These are phyloP conservation scores for Hirsutella thompsonii DNA, from an alignment of 2,329 filamentous ascomycete species.

Conservation along the genomic window DNA sequence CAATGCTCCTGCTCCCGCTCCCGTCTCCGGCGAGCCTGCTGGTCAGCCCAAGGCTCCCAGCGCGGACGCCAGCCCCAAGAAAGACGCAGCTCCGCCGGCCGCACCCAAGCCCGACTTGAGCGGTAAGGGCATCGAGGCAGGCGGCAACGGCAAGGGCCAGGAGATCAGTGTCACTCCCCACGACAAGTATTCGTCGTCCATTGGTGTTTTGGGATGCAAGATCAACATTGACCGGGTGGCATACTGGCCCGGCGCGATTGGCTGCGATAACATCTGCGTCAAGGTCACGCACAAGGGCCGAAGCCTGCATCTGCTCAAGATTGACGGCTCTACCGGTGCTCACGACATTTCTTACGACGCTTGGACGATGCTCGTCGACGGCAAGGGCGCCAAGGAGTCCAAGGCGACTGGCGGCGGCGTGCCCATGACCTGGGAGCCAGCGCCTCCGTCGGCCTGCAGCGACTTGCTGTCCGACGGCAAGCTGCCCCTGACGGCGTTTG, in stretches of 20 bases:
- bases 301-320: constrained; percentile 41
- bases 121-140: not conserved
- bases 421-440: constrained; percentile 35
- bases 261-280: constrained; percentile 45
- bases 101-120: not conserved
- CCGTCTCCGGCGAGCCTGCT: too few relatives aligned
- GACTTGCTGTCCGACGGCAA: constrained; percentile 35
- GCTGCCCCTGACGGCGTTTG: constrained; percentile 40
- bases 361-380: constrained; percentile 44
- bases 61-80: too few relatives aligned
- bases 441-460: constrained; percentile 33
- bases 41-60: too few relatives aligned
- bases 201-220: constrained; percentile 47
- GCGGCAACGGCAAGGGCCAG: not conserved
- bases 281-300: constrained; percentile 35
- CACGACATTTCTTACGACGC: constrained; percentile 49
- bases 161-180: constrained; percentile 35
- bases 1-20: too few relatives aligned
- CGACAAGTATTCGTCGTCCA: constrained; percentile 40
- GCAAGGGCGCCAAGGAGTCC: constrained; percentile 29
- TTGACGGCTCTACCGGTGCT: constrained; percentile 43
- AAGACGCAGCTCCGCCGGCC: not conserved
- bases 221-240: constrained; percentile 47
- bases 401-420: constrained; percentile 31
- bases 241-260: constrained; percentile 41